These are phyloP conservation scores for Citropsis articulata DNA, from an alignment of 345 rosid genomes.

Conservation along the genomic window DNA sequence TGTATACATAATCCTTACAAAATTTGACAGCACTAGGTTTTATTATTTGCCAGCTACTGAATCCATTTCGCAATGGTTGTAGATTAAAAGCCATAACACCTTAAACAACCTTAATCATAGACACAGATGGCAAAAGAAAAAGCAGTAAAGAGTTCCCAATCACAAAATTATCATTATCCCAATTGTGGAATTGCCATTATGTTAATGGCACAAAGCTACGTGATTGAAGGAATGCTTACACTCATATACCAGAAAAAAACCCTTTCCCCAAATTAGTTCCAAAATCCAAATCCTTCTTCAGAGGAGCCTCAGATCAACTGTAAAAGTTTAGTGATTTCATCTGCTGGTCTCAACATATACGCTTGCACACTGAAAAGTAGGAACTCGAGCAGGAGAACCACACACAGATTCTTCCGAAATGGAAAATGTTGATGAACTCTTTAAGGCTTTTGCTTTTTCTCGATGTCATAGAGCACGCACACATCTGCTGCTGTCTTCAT, in stretches of 20 bases:
- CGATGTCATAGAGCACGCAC: constrained; percentile 76
- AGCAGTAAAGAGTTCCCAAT: background rate
- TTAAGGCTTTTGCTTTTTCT: constrained; percentile 51
- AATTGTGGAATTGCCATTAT: background rate
- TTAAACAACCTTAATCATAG: too few species aligned
- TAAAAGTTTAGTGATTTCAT: background rate
- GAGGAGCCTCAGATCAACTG: background rate
- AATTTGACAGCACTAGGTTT: too few species aligned
- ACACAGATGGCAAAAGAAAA: too few species aligned
- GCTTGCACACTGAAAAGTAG: background rate
- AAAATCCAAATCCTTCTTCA: background rate
- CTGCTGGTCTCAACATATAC: background rate
- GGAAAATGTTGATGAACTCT: background rate
- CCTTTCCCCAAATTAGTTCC: background rate
- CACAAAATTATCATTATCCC: background rate
- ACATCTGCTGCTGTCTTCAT: constrained; percentile 92
- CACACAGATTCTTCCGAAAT: background rate
- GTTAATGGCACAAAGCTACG: background rate
- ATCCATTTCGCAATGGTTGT: too few species aligned
- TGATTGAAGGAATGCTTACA: background rate
- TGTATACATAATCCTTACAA: too few species aligned
- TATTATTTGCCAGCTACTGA: too few species aligned
- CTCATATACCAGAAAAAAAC: background rate
- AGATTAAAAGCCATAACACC: too few species aligned
- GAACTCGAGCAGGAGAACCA: background rate